These are phyloP conservation scores for Starmerella vaccinii DNA, from an alignment of 805 yeast genomes.

Conservation along the genomic window DNA sequence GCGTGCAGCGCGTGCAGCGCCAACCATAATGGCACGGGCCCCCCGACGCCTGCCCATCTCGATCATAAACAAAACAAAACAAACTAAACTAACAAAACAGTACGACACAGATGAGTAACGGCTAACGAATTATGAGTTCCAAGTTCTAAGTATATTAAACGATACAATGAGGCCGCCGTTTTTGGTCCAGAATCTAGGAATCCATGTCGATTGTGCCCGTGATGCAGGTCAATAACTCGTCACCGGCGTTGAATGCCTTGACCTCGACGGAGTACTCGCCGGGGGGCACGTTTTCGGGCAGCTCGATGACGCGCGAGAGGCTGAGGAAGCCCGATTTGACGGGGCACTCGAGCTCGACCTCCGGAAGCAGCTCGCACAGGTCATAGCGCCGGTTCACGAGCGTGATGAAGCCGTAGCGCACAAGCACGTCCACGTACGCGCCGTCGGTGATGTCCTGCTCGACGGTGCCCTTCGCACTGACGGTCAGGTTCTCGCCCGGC, in stretches of 20 bases:
- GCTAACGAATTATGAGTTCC: constrained; percentile 1
- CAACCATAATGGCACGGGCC: too few species aligned
- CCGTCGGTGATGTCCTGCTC: constrained; percentile 57
- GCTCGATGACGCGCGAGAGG: constrained; percentile 61
- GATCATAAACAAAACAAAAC: too few species aligned
- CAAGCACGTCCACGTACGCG: constrained; percentile 90
- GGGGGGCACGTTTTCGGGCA: constrained; percentile 90
- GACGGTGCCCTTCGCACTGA: constrained; percentile 62
- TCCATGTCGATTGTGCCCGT: constrained; percentile 39
- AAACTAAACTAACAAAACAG: too few species aligned
- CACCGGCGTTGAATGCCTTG: constrained; percentile 79
- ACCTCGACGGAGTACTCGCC: constrained; percentile 83
- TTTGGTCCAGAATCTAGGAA: too few species aligned
- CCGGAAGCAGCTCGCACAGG: constrained; percentile 74
- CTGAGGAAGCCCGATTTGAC: constrained; percentile 56
- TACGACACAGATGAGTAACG: constrained; percentile 1
- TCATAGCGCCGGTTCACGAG: constrained; percentile 84
- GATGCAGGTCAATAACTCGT: constrained; percentile 72
- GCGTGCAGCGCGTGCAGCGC: too few species aligned
- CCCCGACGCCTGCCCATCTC: too few species aligned
- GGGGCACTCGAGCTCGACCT: constrained; percentile 82
- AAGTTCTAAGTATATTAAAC: background rate
- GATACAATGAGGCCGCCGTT: background rate
- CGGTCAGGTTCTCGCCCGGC: constrained; percentile 74
- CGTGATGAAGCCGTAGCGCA: constrained; percentile 82